A percentile compares a stretch with the other conserved stretches of the same genome.
Evolutionary conservation across 73 alveolate genomes (phyloP).

Genomic region (Paramecium tetraurelia): DNA sequence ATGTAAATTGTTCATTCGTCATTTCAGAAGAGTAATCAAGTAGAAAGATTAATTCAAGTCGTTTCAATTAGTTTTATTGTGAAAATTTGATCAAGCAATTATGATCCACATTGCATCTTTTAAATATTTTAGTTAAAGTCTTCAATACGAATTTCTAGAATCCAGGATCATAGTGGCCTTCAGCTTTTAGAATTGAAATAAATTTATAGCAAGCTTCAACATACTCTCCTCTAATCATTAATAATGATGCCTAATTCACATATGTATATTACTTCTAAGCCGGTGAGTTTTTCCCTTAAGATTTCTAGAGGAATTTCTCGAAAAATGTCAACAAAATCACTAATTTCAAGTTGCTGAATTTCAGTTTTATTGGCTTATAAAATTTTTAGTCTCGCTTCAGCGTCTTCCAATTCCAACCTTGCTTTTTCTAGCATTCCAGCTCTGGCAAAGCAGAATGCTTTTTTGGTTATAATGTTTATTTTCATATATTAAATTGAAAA

Average conservation of each 20-base stretch:
- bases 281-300: neutral
- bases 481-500: slow-evolving; percentile 18
- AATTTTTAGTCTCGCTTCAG: neutral
- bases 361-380: neutral
- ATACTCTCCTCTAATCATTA: neutral
- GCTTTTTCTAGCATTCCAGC: slow-evolving; percentile 29
- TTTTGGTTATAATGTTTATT: neutral
- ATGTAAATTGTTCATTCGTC: slow-evolving; percentile 16
- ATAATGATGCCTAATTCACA: neutral
- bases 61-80: neutral
- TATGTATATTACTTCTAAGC: neutral
- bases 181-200: neutral
- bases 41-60: slow-evolving; percentile 1
- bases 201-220: neutral
- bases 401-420: neutral
- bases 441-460: slow-evolving; percentile 15
- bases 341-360: neutral
- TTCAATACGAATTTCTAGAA: neutral
- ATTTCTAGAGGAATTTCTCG: neutral
- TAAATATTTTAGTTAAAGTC: neutral
- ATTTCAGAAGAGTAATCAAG: slow-evolving; percentile 27
- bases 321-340: slow-evolving; percentile 15
- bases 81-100: neutral
- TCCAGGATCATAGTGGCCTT: slow-evolving; percentile 31
- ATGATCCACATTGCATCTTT: neutral